phyloP scores from a whole-genome alignment of 1,139 yeast genomes.

The Protomyces inouyei region DNA sequence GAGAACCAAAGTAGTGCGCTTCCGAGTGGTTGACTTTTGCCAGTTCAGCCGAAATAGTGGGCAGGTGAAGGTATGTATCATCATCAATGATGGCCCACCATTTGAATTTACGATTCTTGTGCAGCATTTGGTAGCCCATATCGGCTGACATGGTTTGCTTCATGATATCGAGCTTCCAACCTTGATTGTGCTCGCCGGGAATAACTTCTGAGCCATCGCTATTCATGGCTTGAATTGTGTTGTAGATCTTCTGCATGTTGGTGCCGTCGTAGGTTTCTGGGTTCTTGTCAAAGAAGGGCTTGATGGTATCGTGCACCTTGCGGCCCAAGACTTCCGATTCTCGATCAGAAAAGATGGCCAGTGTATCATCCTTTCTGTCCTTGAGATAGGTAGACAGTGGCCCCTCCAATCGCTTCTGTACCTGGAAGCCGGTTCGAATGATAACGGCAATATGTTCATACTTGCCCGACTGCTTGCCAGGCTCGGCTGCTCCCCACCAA shows the following conservation, averaged over 20 bases:
- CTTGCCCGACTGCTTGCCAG: neutral
- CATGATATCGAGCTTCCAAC: slow-evolving; percentile 17
- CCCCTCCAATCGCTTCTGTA: slow-evolving; percentile 3
- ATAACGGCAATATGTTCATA: slow-evolving; percentile 7
- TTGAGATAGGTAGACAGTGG: slow-evolving; percentile 5
- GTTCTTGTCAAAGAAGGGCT: slow-evolving; percentile 14
- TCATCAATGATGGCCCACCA: slow-evolving; percentile 44
- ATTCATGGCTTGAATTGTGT: neutral
- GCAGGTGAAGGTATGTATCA: slow-evolving; percentile 39
- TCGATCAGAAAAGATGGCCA: slow-evolving; percentile 6
- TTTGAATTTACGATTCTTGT: slow-evolving; percentile 29
- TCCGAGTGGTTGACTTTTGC: slow-evolving; percentile 34
- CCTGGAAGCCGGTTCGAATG: slow-evolving; percentile 12
- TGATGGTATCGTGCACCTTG: neutral
- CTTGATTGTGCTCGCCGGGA: slow-evolving; percentile 4
- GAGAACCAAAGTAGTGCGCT: slow-evolving; percentile 33
- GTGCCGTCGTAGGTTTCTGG: slow-evolving; percentile 1
- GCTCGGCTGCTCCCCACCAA: neutral
- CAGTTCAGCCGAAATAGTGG: slow-evolving; percentile 36
- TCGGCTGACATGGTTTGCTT: slow-evolving; percentile 11
- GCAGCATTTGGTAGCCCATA: slow-evolving; percentile 13
- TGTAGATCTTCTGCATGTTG: neutral
- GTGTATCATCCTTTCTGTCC: slow-evolving; percentile 1
- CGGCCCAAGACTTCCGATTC: slow-evolving; percentile 1
- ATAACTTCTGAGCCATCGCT: neutral